Conservation (phyloP, 192 early-diverging fungal species). For the Backusella luteola region DNA sequence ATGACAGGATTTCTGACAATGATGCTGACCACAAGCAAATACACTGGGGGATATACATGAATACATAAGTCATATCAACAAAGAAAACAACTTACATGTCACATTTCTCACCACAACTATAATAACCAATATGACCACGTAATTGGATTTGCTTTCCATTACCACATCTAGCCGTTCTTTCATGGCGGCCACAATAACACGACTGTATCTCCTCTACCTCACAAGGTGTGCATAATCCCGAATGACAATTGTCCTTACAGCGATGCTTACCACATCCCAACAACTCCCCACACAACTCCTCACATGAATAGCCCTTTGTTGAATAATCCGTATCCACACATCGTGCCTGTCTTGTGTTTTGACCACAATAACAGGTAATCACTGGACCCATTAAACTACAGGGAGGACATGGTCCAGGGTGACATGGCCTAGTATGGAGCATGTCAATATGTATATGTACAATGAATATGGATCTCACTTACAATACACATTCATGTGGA, state of each 20-base stretch:
- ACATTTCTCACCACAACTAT: slow-evolving; percentile 51
- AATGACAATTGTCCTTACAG: slow-evolving; percentile 66
- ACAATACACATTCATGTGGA: slow-evolving; percentile 74
- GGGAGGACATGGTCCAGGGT: slow-evolving; percentile 93
- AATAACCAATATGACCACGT: slow-evolving; percentile 46
- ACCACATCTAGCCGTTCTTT: slow-evolving; percentile 58
- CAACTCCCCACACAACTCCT: slow-evolving; percentile 60
- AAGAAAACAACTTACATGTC: slow-evolving; percentile 36
- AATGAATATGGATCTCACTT: slow-evolving; percentile 18
- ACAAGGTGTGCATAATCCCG: slow-evolving; percentile 69
- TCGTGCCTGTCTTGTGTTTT: slow-evolving; percentile 54
- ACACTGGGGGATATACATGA: slow-evolving; percentile 22
- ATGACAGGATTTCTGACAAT: slow-evolving; percentile 54
- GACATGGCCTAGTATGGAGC: slow-evolving; percentile 61
- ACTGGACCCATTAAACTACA: slow-evolving; percentile 79
- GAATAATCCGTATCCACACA: slow-evolving; percentile 76
- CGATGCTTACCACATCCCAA: slow-evolving; percentile 71
- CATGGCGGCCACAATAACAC: slow-evolving; percentile 71
- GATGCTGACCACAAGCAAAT: slow-evolving; percentile 52
- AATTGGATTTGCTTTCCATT: slow-evolving; percentile 44
- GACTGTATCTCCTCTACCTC: slow-evolving; percentile 46
- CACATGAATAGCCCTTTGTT: slow-evolving; percentile 68
- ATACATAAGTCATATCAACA: neutral
- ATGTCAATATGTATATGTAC: neutral
- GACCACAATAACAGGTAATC: slow-evolving; percentile 84